Conservation (phyloP, 768 basidiomycete species). For the Xanthoconium stramineum region DNA sequence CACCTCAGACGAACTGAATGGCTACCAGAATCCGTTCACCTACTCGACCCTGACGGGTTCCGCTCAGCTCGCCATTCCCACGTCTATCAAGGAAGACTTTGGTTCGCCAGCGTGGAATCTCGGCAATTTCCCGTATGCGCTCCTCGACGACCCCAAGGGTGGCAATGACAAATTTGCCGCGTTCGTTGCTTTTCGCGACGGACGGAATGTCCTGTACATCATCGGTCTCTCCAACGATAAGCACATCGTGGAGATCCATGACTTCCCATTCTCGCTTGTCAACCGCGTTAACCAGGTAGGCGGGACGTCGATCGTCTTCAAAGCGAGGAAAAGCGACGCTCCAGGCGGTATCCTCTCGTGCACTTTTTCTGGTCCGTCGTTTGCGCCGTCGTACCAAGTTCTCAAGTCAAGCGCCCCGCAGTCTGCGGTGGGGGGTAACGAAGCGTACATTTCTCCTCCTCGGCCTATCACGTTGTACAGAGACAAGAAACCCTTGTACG, state of each 20-base stretch:
- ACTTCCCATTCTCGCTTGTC: slow-evolving; percentile 35
- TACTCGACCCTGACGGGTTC: slow-evolving; percentile 38
- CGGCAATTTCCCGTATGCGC: slow-evolving; percentile 44
- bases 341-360: slow-evolving; percentile 31
- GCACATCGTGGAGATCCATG: slow-evolving; percentile 20
- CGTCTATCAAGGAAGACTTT: slow-evolving; percentile 53
- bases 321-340: slow-evolving; percentile 31
- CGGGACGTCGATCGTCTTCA: slow-evolving; percentile 30
- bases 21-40: slow-evolving; percentile 66
- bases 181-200: slow-evolving; percentile 33
- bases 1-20: slow-evolving; percentile 55
- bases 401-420: slow-evolving; percentile 26
- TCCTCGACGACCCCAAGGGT: slow-evolving; percentile 34
- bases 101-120: slow-evolving; percentile 56
- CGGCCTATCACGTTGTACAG: slow-evolving; percentile 42
- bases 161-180: slow-evolving; percentile 21
- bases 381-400: slow-evolving; percentile 18
- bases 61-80: slow-evolving; percentile 30
- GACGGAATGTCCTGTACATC: slow-evolving; percentile 35
- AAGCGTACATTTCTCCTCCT: slow-evolving; percentile 44
- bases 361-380: slow-evolving; percentile 23
- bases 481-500: slow-evolving; percentile 45
- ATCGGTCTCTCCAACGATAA: slow-evolving; percentile 26
- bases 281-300: slow-evolving; percentile 24
- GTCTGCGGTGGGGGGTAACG: slow-evolving; percentile 6